Conservation (phyloP, 78 protist genomes). For the Pigoraptor vietnamica region DNA sequence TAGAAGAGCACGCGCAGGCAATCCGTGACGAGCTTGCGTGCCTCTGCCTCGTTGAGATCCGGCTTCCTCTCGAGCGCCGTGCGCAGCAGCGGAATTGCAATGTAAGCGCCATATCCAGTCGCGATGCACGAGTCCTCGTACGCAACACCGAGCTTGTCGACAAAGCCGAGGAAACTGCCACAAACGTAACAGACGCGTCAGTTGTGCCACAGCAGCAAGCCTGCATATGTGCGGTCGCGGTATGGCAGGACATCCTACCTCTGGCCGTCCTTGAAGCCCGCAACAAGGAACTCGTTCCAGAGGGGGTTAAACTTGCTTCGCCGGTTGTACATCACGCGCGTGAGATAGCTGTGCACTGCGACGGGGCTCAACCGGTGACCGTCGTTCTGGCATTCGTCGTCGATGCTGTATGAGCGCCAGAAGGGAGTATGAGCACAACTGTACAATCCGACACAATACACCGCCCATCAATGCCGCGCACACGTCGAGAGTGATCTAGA, state of each 20-base stretch:
- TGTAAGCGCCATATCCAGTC: constrained; percentile 90
- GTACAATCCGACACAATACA: not conserved
- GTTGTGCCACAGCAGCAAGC: not conserved
- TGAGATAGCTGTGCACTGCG: constrained; percentile 60
- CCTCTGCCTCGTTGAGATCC: constrained; percentile 48
- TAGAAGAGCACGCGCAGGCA: constrained; percentile 75
- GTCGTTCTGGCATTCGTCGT: constrained; percentile 12
- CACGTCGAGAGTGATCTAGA: too few relatives aligned
- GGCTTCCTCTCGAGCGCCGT: not conserved
- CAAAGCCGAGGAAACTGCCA: constrained; percentile 23
- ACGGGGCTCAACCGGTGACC: constrained; percentile 40
- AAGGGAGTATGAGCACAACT: not conserved
- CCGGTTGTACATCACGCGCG: constrained; percentile 72
- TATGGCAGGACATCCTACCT: constrained; percentile 20
- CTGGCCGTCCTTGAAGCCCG: constrained; percentile 55
- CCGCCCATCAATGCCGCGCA: too few relatives aligned
- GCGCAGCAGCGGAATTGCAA: constrained; percentile 42
- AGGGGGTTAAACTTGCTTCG: constrained; percentile 75
- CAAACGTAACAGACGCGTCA: not conserved
- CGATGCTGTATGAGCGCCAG: not conserved
- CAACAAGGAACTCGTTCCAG: constrained; percentile 71
- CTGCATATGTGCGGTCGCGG: not conserved
- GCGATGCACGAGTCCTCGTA: constrained; percentile 25
- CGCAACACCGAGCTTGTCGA: constrained; percentile 28
- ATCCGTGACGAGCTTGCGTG: constrained; percentile 52